Percentiles rank a stretch among this genome's conserved stretches.
Evolutionary conservation across 2,329 filamentous ascomycete genomes (phyloP).

Genomic region (Alternaria solani): DNA sequence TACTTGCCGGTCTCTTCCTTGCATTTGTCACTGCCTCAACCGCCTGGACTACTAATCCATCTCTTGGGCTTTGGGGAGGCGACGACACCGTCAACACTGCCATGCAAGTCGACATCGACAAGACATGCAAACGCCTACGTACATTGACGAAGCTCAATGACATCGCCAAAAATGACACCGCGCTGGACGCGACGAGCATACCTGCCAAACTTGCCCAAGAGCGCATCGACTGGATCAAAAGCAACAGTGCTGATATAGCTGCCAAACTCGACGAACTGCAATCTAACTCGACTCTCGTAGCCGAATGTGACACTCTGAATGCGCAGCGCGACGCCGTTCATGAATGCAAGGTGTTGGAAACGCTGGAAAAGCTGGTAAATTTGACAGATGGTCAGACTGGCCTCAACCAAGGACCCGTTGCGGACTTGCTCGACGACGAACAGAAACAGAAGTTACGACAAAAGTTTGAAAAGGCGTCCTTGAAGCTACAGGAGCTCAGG

Average conservation of each 20-base stretch:
- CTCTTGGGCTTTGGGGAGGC: neutral
- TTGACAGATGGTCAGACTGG: constrained; percentile 35
- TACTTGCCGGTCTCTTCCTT: neutral
- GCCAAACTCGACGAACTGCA: constrained; percentile 31
- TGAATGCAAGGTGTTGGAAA: constrained; percentile 32
- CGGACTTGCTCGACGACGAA: constrained; percentile 33
- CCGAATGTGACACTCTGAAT: constrained; percentile 32
- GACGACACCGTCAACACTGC: neutral
- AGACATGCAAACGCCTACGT: constrained; percentile 32
- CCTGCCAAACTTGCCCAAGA: constrained; percentile 23
- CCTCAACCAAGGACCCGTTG: constrained; percentile 20
- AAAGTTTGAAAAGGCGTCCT: constrained; percentile 34
- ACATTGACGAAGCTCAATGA: constrained; percentile 32
- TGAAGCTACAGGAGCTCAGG: constrained; percentile 34
- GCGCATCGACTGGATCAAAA: constrained; percentile 19
- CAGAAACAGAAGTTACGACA: constrained; percentile 31
- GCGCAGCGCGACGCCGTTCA: constrained; percentile 30
- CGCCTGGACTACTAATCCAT: neutral
- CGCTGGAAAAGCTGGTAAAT: constrained; percentile 26
- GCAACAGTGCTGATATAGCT: constrained; percentile 29
- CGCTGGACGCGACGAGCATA: constrained; percentile 29
- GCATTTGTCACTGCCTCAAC: neutral
- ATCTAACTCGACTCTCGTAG: constrained; percentile 35
- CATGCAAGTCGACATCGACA: neutral
- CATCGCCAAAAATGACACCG: constrained; percentile 38